Evolutionary conservation across 2,329 filamentous ascomycete species (phyloP), one percentile per base, ranked within the genome.

Genomic region (Aspergillus tubingensis): DNA sequence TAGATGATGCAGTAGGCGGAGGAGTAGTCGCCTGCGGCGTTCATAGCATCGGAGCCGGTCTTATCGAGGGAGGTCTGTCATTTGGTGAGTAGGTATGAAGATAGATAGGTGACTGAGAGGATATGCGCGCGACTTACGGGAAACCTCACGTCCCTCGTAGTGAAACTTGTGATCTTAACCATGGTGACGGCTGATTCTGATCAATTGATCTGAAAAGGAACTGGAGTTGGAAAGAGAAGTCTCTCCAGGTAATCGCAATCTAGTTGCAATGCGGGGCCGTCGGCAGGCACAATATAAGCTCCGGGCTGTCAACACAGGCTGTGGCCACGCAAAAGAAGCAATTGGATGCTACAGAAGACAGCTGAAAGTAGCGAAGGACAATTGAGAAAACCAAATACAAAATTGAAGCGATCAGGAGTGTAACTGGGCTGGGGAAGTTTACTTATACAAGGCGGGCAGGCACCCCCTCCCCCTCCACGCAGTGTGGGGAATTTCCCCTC

Each of bases 21-120:
- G 1, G 92, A 96, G 80, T 96, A 96, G 78, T 96, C 92, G 63
- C 92, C 91, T 2, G 92, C 92, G 3, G 91, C 90, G 74, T 97
- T 96, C 93, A 96, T 97, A 72, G 92, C 93, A 85, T 97, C 93
- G 8, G 91, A 96, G 70, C 92, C 92, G n/a, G 92, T 96, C 81
- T 94, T 95, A 79, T 96, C 92, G 62, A 97, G 87, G 43, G 92
- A 96, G n/a, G 92, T 97, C 76, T 86, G 63, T 43, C 21, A 6
- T 8, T 41, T 23, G 15, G n/a, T 54, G 52, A 54, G 54, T 59
- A 32, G 64, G 23, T 49, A 44, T n/a, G n/a, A 21, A 30, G 25
- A 57, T 47, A 27, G 11, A 19, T 25, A 10, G 21, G 32, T 23
- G 6, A 13, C 41, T 15, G 25, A 36, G 8, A 50, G 15, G 1